Evolutionary conservation across 345 rosid species (phyloP).

Genomic region (Eucalyptus marginata): DNA sequence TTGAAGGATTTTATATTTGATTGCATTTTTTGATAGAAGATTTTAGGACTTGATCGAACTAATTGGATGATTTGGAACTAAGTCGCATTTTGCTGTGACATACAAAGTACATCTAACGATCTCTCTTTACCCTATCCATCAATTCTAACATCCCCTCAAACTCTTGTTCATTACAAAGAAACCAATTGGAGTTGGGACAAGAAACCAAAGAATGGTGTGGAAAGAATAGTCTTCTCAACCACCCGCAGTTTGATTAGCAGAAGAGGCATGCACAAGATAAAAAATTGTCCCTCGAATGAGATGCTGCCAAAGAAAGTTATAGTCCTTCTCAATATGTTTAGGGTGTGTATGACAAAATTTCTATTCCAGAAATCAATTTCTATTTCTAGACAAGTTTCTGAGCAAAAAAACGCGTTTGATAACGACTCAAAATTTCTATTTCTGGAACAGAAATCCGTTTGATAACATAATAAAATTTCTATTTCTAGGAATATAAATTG

Average conservation of each 20-base stretch:
- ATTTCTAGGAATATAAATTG: no score
- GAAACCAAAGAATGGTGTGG: not conserved
- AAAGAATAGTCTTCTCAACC: not conserved
- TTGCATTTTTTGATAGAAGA: not conserved
- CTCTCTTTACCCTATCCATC: not conserved
- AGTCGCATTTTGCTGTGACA: not conserved
- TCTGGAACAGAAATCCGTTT: no score
- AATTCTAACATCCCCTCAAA: not conserved
- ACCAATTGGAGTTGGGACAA: not conserved
- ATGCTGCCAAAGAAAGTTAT: not conserved
- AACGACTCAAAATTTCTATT: no score
- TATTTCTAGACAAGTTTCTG: no score
- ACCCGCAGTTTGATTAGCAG: not conserved
- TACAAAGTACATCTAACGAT: not conserved
- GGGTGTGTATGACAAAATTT: no score
- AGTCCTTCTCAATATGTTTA: not conserved
- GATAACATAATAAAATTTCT: no score
- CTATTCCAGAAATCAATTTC: no score
- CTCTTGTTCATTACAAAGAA: not conserved
- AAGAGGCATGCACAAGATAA: not conserved
- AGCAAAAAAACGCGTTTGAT: no score
- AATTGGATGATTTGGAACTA: accelerated
- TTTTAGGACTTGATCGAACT: not conserved
- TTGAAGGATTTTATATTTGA: not conserved
- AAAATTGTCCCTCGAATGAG: not conserved